Conservation (phyloP, 768 basidiomycete species). For the Phanerodontia chrysosporium region DNA sequence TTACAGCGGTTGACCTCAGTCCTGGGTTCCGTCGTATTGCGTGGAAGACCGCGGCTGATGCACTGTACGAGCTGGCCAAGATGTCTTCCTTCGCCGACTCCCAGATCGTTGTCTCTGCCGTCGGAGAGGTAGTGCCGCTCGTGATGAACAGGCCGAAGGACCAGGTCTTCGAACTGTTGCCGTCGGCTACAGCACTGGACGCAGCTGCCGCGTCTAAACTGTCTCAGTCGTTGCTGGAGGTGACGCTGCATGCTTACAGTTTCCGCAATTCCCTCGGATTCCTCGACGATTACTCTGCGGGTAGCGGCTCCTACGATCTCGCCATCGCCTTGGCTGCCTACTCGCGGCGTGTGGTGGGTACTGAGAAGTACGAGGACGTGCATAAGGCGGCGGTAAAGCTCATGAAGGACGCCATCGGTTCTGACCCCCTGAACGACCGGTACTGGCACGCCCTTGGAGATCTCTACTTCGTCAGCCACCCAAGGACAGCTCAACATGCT, state of each 20-base stretch:
- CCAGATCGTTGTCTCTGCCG: conserved; percentile 28
- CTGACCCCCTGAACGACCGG: conserved; percentile 62
- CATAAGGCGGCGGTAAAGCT: conserved; percentile 44
- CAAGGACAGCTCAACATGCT: conserved; percentile 83
- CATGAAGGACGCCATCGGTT: conserved; percentile 67
- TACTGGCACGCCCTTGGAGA: conserved; percentile 87
- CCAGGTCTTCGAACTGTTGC: conserved; percentile 39
- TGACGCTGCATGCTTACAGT: conserved; percentile 56
- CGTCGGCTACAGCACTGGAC: conserved; percentile 21
- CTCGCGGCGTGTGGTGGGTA: conserved; percentile 28
- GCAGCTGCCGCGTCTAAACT: conserved; percentile 20
- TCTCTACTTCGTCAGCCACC: conserved; percentile 59
- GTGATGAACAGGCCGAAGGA: conserved; percentile 37
- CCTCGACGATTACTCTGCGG: conserved; percentile 44
- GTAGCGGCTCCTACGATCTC: conserved; percentile 73
- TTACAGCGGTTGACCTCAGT: conserved; percentile 44
- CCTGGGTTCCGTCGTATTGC: conserved; percentile 64
- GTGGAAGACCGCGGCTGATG: conserved; percentile 86
- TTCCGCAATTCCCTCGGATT: conserved; percentile 56
- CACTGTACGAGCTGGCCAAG: conserved; percentile 60
- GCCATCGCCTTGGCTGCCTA: conserved; percentile 57
- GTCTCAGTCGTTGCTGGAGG: conserved; percentile 37
- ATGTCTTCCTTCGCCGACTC: conserved; percentile 47
- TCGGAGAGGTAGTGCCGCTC: conserved; percentile 34
- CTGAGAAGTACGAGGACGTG: conserved; percentile 29